phyloP scores from a whole-genome alignment of 495 filamentous ascomycete species.

The Penicillium silybi region DNA sequence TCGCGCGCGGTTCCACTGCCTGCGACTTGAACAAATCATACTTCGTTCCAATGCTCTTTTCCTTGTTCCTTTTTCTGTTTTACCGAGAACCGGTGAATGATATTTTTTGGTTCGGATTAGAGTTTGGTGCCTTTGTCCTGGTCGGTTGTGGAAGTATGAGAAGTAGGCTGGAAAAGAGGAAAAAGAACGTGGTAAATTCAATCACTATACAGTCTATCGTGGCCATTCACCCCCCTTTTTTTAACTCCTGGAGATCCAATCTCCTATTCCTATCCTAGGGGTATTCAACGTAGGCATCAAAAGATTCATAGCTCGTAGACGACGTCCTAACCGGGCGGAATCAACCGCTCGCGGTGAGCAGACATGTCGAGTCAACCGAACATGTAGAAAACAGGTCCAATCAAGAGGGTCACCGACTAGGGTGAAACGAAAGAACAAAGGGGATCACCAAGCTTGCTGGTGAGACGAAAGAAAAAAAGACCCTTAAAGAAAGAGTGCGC shows the following conservation, averaged over 20 bases:
- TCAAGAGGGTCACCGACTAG: slow-evolving; percentile 10
- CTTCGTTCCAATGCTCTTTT: background rate
- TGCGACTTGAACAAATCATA: background rate
- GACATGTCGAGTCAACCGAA: slow-evolving; percentile 34
- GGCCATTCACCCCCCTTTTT: slow-evolving; percentile 8
- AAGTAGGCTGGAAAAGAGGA: background rate
- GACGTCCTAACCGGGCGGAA: slow-evolving; percentile 21
- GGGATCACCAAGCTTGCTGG: slow-evolving; percentile 13
- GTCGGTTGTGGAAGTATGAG: background rate
- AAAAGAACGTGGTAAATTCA: slow-evolving; percentile 7
- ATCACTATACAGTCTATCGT: slow-evolving; percentile 19
- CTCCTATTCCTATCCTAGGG: slow-evolving; percentile 13
- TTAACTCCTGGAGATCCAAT: slow-evolving; percentile 10
- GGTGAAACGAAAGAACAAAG: slow-evolving; percentile 18
- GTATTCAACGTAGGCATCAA: slow-evolving; percentile 22
- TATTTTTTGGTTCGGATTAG: background rate
- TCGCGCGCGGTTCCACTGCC: slow-evolving; percentile 9
- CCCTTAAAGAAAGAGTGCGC: slow-evolving; percentile 18
- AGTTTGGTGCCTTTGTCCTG: background rate
- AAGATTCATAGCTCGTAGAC: slow-evolving; percentile 28
- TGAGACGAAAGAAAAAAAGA: slow-evolving; percentile 12
- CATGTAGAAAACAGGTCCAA: slow-evolving; percentile 20
- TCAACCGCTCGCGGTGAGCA: slow-evolving; percentile 14
- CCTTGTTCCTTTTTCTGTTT: background rate
- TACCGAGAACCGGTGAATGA: background rate